A percentile compares a stretch with the other conserved stretches of the same genome.
Conservation (phyloP, 2,329 filamentous ascomycete genomes). For the Monosporascus ibericus region DNA sequence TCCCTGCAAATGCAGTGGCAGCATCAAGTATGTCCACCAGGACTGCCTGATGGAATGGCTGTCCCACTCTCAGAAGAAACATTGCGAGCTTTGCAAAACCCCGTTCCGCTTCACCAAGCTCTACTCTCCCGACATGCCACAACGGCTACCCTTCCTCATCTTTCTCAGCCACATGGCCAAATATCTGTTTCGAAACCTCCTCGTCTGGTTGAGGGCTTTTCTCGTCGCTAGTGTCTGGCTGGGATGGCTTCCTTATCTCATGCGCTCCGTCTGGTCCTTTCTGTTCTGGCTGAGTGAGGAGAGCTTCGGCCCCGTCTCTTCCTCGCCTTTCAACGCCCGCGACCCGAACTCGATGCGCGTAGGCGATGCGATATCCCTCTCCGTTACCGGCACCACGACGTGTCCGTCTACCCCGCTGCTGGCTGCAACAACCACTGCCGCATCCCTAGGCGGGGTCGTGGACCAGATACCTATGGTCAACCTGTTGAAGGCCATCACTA, state of each 20-base stretch:
- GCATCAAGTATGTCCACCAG: constrained; percentile 97
- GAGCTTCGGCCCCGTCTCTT: constrained; percentile 42
- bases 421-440: constrained; percentile 31
- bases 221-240: constrained; percentile 86
- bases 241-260: constrained; percentile 79
- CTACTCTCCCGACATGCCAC: constrained; percentile 91
- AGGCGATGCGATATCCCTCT: constrained; percentile 14
- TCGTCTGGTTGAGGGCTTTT: constrained; percentile 72
- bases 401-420: constrained; percentile 35
- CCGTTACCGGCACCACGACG: constrained; percentile 22
- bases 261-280: constrained; percentile 86
- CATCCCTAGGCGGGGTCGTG: constrained; percentile 29
- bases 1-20: constrained; percentile 97
- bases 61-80: constrained; percentile 97
- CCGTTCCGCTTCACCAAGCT: constrained; percentile 97
- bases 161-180: constrained; percentile 73
- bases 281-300: constrained; percentile 92
- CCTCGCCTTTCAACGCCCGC: constrained; percentile 21
- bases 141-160: constrained; percentile 69
- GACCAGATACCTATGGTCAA: constrained; percentile 27
- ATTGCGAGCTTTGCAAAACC: constrained; percentile 99
- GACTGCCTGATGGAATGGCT: constrained; percentile 99
- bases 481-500: constrained; percentile 21
- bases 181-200: constrained; percentile 63
- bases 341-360: constrained; percentile 17